These are phyloP conservation scores for Hyphodiscus sp. DNA, from an alignment of 2,329 filamentous ascomycete genomes.

Conservation along the genomic window DNA sequence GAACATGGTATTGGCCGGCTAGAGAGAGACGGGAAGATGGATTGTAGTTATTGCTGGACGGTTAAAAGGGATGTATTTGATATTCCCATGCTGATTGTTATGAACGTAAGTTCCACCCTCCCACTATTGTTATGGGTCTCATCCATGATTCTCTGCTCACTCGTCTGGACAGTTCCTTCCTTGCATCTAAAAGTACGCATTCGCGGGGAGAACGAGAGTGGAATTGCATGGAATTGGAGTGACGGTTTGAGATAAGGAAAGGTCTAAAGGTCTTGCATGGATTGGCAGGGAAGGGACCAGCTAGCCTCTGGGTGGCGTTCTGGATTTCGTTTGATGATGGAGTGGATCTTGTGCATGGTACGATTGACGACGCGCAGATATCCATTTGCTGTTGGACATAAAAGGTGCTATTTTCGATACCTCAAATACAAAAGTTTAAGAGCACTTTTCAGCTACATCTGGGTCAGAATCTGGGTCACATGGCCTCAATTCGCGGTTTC, in stretches of 20 bases:
- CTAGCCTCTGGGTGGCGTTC: conserved; percentile 16
- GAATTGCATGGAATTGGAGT: conserved; percentile 4
- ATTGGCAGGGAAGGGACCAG: neutral
- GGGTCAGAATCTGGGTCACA: too few relatives aligned
- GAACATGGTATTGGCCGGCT: conserved; percentile 77
- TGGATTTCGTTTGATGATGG: conserved; percentile 9
- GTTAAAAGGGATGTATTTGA: conserved; percentile 96
- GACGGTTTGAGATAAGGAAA: neutral
- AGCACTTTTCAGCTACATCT: too few relatives aligned
- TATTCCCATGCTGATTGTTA: conserved; percentile 96
- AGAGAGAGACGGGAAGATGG: conserved; percentile 82
- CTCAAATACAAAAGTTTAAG: too few relatives aligned
- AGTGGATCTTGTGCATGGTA: neutral
- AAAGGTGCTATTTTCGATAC: neutral
- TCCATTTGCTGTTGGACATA: neutral
- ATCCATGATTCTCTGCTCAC: conserved; percentile 9
- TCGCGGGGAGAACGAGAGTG: neutral
- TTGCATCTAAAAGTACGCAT: conserved; percentile 34
- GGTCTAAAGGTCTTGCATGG: neutral
- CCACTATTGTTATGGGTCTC: neutral
- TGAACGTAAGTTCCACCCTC: conserved; percentile 70
- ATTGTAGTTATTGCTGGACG: conserved; percentile 95
- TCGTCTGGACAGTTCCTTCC: conserved; percentile 34
- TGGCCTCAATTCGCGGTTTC: too few relatives aligned
- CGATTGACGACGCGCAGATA: neutral